phyloP scores from a whole-genome alignment of 2,329 filamentous ascomycete species.

The Erysiphe pulchra region DNA sequence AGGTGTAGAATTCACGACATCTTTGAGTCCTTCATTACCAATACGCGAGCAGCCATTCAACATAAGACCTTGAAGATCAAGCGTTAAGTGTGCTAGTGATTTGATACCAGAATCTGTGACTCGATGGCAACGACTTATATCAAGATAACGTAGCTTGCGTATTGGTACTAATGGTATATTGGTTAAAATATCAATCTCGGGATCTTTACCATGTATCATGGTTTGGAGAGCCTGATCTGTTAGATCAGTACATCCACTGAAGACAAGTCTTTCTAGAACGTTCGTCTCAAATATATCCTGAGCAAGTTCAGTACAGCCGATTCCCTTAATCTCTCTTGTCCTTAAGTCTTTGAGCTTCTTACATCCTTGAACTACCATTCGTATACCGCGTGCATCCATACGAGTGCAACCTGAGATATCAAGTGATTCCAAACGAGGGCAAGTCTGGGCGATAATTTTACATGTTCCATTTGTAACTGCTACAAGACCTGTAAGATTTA shows the following conservation, averaged over 20 bases:
- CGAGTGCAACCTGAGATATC: slow-evolving; percentile 88
- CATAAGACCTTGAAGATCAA: slow-evolving; percentile 58
- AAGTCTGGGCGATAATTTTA: slow-evolving; percentile 61
- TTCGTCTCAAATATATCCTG: slow-evolving; percentile 55
- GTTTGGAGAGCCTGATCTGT: slow-evolving; percentile 46
- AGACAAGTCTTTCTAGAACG: slow-evolving; percentile 53
- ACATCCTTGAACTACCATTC: slow-evolving; percentile 47
- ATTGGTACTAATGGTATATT: slow-evolving; percentile 50
- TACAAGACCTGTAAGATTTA: slow-evolving; percentile 64
- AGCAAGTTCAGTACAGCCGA: slow-evolving; percentile 49
- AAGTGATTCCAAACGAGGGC: slow-evolving; percentile 55
- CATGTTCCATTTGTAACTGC: slow-evolving; percentile 65
- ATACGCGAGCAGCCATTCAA: slow-evolving; percentile 53
- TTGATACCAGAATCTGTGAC: slow-evolving; percentile 52
- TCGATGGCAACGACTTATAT: slow-evolving; percentile 52
- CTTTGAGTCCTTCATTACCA: slow-evolving; percentile 45
- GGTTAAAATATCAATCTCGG: slow-evolving; percentile 59
- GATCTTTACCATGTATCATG: slow-evolving; percentile 51
- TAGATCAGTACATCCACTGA: slow-evolving; percentile 58
- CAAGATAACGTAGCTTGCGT: slow-evolving; percentile 57
- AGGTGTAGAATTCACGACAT: slow-evolving; percentile 49
- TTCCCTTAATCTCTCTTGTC: slow-evolving; percentile 58
- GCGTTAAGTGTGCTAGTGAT: slow-evolving; percentile 46
- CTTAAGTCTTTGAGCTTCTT: slow-evolving; percentile 51
- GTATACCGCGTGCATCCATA: slow-evolving; percentile 53